Conservation (phyloP, 768 basidiomycete genomes). For the Cyclocybe aegerita region DNA sequence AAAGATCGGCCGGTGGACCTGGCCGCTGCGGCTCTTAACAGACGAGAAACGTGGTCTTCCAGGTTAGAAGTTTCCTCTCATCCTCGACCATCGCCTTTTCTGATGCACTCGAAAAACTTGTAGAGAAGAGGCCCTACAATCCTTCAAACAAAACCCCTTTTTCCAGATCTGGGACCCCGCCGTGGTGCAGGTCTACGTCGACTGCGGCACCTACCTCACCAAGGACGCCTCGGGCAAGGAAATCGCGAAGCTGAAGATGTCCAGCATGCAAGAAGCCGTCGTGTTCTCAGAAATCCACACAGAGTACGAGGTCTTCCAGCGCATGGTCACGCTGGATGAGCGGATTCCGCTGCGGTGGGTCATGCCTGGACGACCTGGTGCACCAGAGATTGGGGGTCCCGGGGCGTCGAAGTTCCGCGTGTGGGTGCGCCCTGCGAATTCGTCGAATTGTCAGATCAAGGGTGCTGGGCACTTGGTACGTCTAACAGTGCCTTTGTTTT, state of each 20-base stretch:
- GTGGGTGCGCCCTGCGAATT: conserved; percentile 42
- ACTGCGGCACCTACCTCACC: conserved; percentile 49
- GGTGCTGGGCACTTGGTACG: conserved; percentile 46
- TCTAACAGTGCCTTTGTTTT: no score
- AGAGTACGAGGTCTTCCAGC: conserved; percentile 39
- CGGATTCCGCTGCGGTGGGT: conserved; percentile 55
- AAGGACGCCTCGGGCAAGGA: conserved; percentile 29
- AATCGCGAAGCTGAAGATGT: conserved; percentile 61
- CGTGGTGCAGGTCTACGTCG: conserved; percentile 58
- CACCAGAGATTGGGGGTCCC: conserved; percentile 36
- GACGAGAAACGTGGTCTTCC: conserved; percentile 66
- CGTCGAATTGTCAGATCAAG: conserved; percentile 38
- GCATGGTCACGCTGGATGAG: conserved; percentile 42
- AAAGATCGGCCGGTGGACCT: conserved; percentile 17
- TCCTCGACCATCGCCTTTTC: background rate
- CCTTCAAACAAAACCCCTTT: conserved; percentile 57
- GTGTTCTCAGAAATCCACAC: conserved; percentile 52
- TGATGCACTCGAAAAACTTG: background rate
- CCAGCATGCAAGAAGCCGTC: conserved; percentile 62
- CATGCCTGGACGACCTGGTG: conserved; percentile 43
- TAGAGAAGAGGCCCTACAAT: conserved; percentile 59
- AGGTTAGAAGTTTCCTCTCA: conserved; percentile 33
- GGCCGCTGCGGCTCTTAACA: conserved; percentile 48
- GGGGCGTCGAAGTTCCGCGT: conserved; percentile 35
- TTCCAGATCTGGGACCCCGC: conserved; percentile 71